Base-by-base conservation (phyloP, 2,329 filamentous ascomycete species). In the Byssothecium circinans region DNA sequence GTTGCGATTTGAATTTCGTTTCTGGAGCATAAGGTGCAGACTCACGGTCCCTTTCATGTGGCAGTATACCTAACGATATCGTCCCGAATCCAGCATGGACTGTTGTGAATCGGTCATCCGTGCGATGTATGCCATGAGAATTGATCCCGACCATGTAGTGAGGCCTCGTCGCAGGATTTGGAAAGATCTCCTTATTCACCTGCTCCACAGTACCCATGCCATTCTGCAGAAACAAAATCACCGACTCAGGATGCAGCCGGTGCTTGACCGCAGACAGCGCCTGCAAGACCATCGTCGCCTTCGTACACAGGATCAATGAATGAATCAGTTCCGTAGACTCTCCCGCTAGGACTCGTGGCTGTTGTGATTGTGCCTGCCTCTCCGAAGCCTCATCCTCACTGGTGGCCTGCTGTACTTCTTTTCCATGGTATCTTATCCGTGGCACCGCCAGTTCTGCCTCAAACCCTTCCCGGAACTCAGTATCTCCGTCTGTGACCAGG, bases 191-290 rank as follows among this genome's bases (percentile, higher is more conserved):
- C 27, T 79, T 71, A 59, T 89, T 90, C 33, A 96, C 78, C 40
- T 85, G 80, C 40, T 97, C 91, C n/a, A 90, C 77, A 1, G 90
- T 75, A 0, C 94, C 92, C 70, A 97, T 82, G 1, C 91, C 90
- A 53, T 92, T 88, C 47, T 90, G 87, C 46, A 95, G 69, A 45
- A 95, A 81, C 49, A 88, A 83, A 7, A 96, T 80, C 0, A 89
- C 88, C 1, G 87, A 89, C 22, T 83, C 74, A 2, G 80, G 75
- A 35, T 81, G 78, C n/a, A 95, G 73, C 8, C 89, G 81, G 53
- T 83, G 79, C 2, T 85, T 78, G 43, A 95, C 81, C 1, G 81
- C 71, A 6, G 81, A 75, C 12, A 96, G 70, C 33, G 88, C 86
- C 1, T 79, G 73, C n/a, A 88, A 68, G 0, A 88, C 88, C 30